A percentile compares a stretch with the other conserved stretches of the same genome.
These are phyloP conservation scores for Aspergillus udagawae DNA, from an alignment of 2,329 filamentous ascomycete species.

Conservation along the genomic window DNA sequence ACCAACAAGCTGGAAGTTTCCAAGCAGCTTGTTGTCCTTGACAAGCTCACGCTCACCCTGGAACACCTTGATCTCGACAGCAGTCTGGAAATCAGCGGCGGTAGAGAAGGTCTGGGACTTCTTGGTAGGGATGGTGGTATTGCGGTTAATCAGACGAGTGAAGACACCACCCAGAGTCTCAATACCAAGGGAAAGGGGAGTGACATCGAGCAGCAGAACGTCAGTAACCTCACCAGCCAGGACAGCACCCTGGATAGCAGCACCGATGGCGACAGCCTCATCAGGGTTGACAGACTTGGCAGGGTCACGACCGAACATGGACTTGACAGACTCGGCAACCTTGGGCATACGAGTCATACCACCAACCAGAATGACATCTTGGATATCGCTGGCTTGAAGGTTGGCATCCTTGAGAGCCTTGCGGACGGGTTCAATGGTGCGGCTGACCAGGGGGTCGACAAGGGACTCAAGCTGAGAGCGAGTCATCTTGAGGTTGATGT, in stretches of 20 bases:
- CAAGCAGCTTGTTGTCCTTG: conserved; percentile 95
- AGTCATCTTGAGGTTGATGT: conserved; percentile 95
- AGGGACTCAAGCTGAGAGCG: conserved; percentile 90
- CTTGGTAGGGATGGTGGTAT: conserved; percentile 99
- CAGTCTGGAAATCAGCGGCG: conserved; percentile 95
- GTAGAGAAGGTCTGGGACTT: conserved; percentile 99
- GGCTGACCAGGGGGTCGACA: conserved; percentile 81
- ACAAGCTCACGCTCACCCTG: conserved; percentile 99
- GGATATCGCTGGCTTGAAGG: conserved; percentile 86
- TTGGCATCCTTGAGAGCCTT: conserved; percentile 96
- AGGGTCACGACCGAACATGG: conserved; percentile 91
- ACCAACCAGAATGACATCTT: conserved; percentile 96
- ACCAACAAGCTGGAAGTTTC: conserved; percentile 98
- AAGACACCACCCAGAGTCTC: conserved; percentile 98
- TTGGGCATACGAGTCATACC: conserved; percentile 99
- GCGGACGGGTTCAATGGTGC: conserved; percentile 86
- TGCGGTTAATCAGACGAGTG: conserved; percentile 96
- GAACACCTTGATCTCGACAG: conserved; percentile 99
- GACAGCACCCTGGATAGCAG: conserved; percentile 94
- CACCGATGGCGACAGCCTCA: conserved; percentile 96
- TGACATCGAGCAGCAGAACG: conserved; percentile 90
- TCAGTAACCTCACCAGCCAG: conserved; percentile 96
- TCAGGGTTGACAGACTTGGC: conserved; percentile 99
- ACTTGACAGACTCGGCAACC: conserved; percentile 93
- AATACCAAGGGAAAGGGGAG: conserved; percentile 93